A percentile compares a stretch with the other conserved stretches of the same genome.
Evolutionary conservation across 2,329 filamentous ascomycete species (phyloP).

Genomic region (Trichoderma brevicompactum): DNA sequence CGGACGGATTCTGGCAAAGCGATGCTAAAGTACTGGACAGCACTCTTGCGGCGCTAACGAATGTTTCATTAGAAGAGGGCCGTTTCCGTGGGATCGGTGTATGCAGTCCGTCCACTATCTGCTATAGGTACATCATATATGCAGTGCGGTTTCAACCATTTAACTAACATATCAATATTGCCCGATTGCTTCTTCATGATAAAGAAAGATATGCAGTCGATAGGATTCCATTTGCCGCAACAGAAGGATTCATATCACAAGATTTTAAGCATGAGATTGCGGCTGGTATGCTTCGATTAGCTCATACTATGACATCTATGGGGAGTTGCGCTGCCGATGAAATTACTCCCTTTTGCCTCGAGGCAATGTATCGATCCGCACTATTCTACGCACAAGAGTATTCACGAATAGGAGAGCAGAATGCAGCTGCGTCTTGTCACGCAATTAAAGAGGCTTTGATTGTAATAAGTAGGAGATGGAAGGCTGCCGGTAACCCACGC

Average conservation of each 20-base stretch:
- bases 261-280: constrained; percentile 13
- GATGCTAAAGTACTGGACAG: constrained; percentile 7
- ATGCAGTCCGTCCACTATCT: constrained; percentile 15
- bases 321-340: not conserved
- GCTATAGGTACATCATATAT: constrained; percentile 1
- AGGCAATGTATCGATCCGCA: not conserved
- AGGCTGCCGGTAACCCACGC: not conserved
- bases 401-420: not conserved
- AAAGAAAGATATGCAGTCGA: constrained; percentile 1
- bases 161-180: not conserved
- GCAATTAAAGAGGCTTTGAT: not conserved
- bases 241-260: constrained; percentile 4
- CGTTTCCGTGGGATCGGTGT: constrained; percentile 4
- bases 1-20: constrained; percentile 11
- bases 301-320: not conserved
- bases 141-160: not conserved
- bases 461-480: constrained; percentile 4
- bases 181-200: constrained; percentile 5
- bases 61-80: constrained; percentile 4
- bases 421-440: not conserved
- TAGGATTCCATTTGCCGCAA: not conserved
- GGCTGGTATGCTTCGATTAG: constrained; percentile 1
- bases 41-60: constrained; percentile 6
- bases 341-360: constrained; percentile 2
- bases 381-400: not conserved